Base-by-base conservation (phyloP, 2,329 filamentous ascomycete species). In the Ilyonectria mors-panacis region DNA sequence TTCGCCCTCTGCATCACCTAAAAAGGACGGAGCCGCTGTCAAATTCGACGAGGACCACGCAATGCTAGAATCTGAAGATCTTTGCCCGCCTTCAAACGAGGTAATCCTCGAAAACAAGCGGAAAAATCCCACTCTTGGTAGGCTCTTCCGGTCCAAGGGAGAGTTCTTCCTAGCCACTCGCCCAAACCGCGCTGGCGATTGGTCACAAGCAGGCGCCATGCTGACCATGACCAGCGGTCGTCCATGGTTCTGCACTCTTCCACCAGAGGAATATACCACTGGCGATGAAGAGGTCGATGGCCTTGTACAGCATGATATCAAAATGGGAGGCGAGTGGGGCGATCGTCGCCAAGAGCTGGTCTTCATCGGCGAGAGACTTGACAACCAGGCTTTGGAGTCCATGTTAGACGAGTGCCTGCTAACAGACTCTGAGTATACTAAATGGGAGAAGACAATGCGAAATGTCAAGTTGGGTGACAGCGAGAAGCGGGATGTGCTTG, bases 331-430 rank as follows among this genome's bases (percentile, higher is more conserved):
- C 0, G 84, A 88, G 65, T 93, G 91, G 90, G 91, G 90, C 1
- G 92, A 94, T 71, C 84, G 91, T 1, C 83, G 91, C 2, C 91
- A 94, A 76, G 92, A 94, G 77, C 77, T 94, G 7, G 92, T 94
- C 3, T 92, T 94, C 67, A 93, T 94, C 64, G 92, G 92, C 0
- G 90, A 93, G 77, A 84, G 85, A 6, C 82, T 94, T 15, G 84
- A 92, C 56, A 74, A 83, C 1, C 74, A 77, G 6, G 84, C 81
- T 0, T 80, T 94, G 17, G 86, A 84, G 26, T 79, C 77, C 5
- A 76, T 85, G 37, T 77, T 94, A 4, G 88, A 94, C 72, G 78
- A 77, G 2, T 93, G 91, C 72, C 76, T 93, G 26, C 77, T 94
- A 3, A 84, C 85, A n/a, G 87, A 91, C 23, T 77, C 77, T 0